Evolutionary conservation across 192 early-diverging fungal species (phyloP).

Genomic region (Coemansia sp.): DNA sequence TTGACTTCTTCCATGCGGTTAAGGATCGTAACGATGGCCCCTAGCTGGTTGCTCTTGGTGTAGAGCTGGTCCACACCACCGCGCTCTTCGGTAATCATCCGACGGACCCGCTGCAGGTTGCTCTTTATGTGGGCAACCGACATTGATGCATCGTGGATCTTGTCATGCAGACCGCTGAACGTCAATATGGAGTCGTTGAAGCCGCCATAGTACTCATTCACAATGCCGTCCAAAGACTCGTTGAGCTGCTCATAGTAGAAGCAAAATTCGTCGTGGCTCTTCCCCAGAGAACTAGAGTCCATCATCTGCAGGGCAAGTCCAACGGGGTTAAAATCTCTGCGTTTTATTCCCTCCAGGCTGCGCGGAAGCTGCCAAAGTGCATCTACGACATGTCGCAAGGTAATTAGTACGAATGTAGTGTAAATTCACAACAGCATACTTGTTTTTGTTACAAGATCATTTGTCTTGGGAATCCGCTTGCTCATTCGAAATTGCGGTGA

Average conservation of each 20-base stretch:
- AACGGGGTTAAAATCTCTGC: constrained; percentile 70
- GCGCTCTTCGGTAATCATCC: constrained; percentile 62
- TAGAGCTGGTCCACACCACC: constrained; percentile 69
- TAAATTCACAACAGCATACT: background rate
- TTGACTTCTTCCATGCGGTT: constrained; percentile 72
- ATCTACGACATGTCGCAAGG: constrained; percentile 19
- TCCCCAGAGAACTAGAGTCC: constrained; percentile 70
- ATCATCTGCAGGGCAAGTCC: constrained; percentile 69
- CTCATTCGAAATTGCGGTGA: too few relatives aligned
- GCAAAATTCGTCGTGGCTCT: constrained; percentile 66
- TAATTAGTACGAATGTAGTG: background rate
- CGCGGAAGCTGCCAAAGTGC: constrained; percentile 53
- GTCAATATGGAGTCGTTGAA: constrained; percentile 82
- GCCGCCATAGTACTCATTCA: constrained; percentile 77
- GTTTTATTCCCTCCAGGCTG: constrained; percentile 43
- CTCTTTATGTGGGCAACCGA: constrained; percentile 64
- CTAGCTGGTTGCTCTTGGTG: constrained; percentile 71
- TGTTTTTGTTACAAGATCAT: background rate
- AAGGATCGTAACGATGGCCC: constrained; percentile 75
- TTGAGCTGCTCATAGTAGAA: constrained; percentile 61
- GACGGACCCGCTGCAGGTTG: constrained; percentile 64
- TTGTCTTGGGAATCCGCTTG: too few relatives aligned
- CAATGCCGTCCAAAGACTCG: constrained; percentile 67
- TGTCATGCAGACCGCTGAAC: constrained; percentile 73
- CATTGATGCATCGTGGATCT: constrained; percentile 65